Percentiles rank a stretch among this genome's conserved stretches.
Conservation (phyloP, 176 grass and related monocot species). For the Ensete glaucum region DNA sequence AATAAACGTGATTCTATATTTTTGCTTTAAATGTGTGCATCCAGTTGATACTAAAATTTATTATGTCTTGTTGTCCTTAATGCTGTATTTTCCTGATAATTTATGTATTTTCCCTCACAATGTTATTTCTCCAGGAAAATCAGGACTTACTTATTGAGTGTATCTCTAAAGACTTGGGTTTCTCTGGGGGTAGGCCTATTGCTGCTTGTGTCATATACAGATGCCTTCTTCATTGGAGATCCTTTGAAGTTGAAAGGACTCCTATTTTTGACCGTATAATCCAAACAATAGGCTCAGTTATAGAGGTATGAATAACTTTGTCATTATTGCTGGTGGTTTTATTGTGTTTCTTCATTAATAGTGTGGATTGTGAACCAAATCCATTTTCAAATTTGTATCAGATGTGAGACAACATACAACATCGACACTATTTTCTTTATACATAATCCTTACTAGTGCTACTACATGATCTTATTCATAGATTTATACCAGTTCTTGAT, state of each 20-base stretch:
- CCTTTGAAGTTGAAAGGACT: slow-evolving; percentile 26
- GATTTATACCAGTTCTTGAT: slow-evolving; percentile 10
- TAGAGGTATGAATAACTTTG: slow-evolving; percentile 11
- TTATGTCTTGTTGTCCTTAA: slow-evolving; percentile 20
- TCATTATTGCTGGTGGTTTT: neutral
- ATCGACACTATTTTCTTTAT: no score
- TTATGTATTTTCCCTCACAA: neutral
- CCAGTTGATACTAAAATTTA: slow-evolving; percentile 13
- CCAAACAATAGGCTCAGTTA: slow-evolving; percentile 12
- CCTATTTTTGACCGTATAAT: slow-evolving; percentile 23
- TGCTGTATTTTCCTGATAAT: slow-evolving; percentile 9
- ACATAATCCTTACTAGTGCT: no score
- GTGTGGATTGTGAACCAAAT: no score
- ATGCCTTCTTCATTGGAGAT: slow-evolving; percentile 29
- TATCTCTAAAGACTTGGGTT: slow-evolving; percentile 14
- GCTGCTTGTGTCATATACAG: slow-evolving; percentile 26
- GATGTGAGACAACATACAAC: no score
- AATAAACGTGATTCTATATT: neutral
- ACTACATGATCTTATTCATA: neutral
- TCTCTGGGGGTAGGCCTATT: slow-evolving; percentile 8
- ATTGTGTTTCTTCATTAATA: neutral
- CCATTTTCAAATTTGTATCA: no score
- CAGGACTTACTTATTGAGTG: slow-evolving; percentile 12
- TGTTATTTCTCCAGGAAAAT: slow-evolving; percentile 8
- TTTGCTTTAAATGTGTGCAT: neutral